A percentile compares a stretch with the other conserved stretches of the same genome.
Evolutionary conservation across 1,284 basidiomycete species (phyloP).

Genomic region (Ustilago hordei): DNA sequence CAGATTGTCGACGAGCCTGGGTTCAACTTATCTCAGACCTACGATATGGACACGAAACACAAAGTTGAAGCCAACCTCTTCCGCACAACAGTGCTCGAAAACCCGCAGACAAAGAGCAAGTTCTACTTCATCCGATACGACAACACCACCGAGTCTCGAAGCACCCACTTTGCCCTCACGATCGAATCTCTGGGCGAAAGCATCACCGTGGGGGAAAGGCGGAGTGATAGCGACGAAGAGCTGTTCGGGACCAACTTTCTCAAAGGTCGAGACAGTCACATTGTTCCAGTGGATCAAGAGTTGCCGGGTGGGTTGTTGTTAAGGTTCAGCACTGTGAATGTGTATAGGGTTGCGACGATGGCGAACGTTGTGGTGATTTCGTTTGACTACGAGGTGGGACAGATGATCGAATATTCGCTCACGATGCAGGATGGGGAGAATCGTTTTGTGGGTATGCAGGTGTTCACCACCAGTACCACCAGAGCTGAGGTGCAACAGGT

Average conservation of each 20-base stretch:
- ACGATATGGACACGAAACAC: conserved; percentile 11
- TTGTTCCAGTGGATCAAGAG: conserved; percentile 42
- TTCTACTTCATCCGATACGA: conserved; percentile 80
- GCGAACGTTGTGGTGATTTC: conserved; percentile 24
- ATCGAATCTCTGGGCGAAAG: conserved; percentile 45
- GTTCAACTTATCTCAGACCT: conserved; percentile 26
- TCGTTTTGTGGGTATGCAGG: conserved; percentile 14
- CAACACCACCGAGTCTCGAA: conserved; percentile 54
- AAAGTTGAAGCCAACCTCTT: conserved; percentile 13
- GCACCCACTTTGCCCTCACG: conserved; percentile 21
- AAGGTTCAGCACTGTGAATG: conserved; percentile 73
- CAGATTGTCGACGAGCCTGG: conserved; percentile 31
- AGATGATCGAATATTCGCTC: conserved; percentile 34
- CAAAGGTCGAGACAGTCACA: conserved; percentile 42
- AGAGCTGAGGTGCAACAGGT: not conserved
- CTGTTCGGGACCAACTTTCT: conserved; percentile 20
- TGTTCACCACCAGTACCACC: not conserved
- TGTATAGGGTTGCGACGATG: conserved; percentile 69
- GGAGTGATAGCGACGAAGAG: not conserved
- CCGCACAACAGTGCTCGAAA: conserved; percentile 39
- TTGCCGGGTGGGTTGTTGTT: conserved; percentile 66
- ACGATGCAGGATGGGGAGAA: not conserved
- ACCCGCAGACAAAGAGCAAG: conserved; percentile 54
- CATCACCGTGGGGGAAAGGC: conserved; percentile 15
- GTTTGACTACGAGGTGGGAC: conserved; percentile 19